phyloP scores from a whole-genome alignment of 2,329 filamentous ascomycete genomes.

The Ophiostoma sp. region DNA sequence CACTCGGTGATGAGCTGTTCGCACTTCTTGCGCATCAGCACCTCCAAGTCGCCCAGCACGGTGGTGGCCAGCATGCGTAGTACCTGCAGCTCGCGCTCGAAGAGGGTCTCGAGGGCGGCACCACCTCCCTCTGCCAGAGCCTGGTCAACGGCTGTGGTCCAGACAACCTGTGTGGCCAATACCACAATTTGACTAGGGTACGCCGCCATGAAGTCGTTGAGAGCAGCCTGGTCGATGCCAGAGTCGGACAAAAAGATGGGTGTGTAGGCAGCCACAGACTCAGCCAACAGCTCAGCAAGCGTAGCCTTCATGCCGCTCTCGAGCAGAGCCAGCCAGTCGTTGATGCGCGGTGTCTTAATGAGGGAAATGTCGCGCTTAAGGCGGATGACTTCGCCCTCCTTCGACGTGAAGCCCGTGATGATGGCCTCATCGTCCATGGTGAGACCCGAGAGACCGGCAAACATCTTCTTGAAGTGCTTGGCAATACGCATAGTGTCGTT shows the following conservation, averaged over 20 bases:
- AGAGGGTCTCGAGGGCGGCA: constrained; percentile 55
- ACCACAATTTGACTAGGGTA: constrained; percentile 96
- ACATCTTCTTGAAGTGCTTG: constrained; percentile 99
- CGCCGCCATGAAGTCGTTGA: constrained; percentile 72
- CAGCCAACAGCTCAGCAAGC: constrained; percentile 80
- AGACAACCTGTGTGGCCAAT: constrained; percentile 85
- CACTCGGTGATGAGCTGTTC: constrained; percentile 98
- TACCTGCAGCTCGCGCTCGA: constrained; percentile 76
- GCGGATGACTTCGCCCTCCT: constrained; percentile 83
- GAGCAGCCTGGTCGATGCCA: constrained; percentile 62
- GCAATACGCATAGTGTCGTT: constrained; percentile 94
- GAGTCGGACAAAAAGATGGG: constrained; percentile 67
- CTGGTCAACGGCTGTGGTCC: constrained; percentile 81
- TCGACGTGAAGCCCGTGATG: constrained; percentile 89
- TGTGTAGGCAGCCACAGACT: constrained; percentile 77
- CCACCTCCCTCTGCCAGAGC: constrained; percentile 65
- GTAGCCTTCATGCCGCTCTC: constrained; percentile 93
- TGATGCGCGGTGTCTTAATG: constrained; percentile 90
- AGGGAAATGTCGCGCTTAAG: constrained; percentile 89
- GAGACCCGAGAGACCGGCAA: constrained; percentile 87
- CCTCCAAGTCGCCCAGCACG: constrained; percentile 81
- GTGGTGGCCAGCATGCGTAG: constrained; percentile 81
- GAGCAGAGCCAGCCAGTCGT: constrained; percentile 94
- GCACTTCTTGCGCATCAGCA: constrained; percentile 89
- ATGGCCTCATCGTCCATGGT: constrained; percentile 84